Base-by-base conservation (phyloP, 2,329 filamentous ascomycete species). In the Aspergillus floridensis region DNA sequence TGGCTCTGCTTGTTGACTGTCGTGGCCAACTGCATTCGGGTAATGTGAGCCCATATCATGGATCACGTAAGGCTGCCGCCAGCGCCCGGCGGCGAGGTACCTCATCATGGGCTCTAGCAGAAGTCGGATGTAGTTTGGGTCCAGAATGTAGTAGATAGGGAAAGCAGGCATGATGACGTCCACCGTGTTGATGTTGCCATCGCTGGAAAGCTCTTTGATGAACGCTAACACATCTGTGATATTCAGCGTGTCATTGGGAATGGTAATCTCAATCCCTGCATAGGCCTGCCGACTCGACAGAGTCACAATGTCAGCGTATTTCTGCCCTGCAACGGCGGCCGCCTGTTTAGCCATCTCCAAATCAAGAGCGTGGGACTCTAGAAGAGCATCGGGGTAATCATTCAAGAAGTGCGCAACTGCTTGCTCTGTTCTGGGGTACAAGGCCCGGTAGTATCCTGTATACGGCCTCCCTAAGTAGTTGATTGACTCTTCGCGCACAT, bases 91-190 rank as follows among this genome's bases (percentile, higher is more conserved):
- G 29, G 70, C 71, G 4, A 79, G 70, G 54, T 81, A 80, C 7
- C 68, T 67, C 63, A 81, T 70, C 55, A 80, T 70, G 1, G 79
- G 79, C 53, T 80, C 75, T 8, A 80, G 63, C 26, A 81, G 70
- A 0, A 81, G 65, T 29, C 74, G 74, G 57, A 81, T 76, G 60
- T 76, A 78, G 35, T 77, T 71, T 2, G 78, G 76, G 38, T 77
- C 72, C 58, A 79, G 68, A 44, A 76, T 71, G 59, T 77, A 77
- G 56, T 77, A 78, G 12, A 80, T 71, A 0, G 77, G 77, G 56
- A 78, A 78, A 5, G 73, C 70, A 1, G 77, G 75, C 68, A 74
- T 77, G 41, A 79, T 77, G 38, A 80, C 70, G 59, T 80, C 77
- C 16, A 79, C 69, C 0, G 77, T 79, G 57, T 79, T 77, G 44